Evolutionary conservation across 2,329 filamentous ascomycete genomes (phyloP), one percentile per base, ranked within the genome.

Genomic region (Grosmannia penicillata): DNA sequence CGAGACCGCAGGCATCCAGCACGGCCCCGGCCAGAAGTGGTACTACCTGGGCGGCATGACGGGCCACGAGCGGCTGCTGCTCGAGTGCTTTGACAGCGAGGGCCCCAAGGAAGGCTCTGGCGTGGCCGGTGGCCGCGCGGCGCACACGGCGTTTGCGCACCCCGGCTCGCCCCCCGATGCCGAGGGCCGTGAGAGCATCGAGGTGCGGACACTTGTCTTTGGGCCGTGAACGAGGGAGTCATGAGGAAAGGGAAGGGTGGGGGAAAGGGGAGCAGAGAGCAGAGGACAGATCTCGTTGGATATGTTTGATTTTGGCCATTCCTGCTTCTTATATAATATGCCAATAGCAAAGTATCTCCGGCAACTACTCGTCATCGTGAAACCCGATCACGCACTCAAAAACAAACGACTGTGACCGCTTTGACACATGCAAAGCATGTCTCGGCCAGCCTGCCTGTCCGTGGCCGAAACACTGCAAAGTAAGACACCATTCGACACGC

Each of bases 171-270:
- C 75, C 3, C 60, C 66, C 15, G 80, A 78, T 33, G 83, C 81
- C 5, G 74, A 76, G 45, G 72, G 71, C 0, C 69, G 86, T 47
- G 82, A 93, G 64, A 93, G 85, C 54, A 93, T 95, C 53, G 87
- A 95, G 58, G 82, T 94, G 14, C 70, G 87, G 49, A 77, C 82
- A 26, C 63, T 94, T 56, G 81, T 94, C 0, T 93, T 94, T 66
- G 82, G 80, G 1, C 63, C 66, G 13, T 70, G 45, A 60, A 15
- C 10, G 13, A 9, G 22, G 8, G 17, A 17, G 17, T 14, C 4
- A 13, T 18, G 19, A 29, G 14, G 4, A n/a, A 14, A 29, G 10
- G 27, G n/a, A n/a, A 4, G 10, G 17, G n/a, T 28, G n/a, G 8
- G 24, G 24, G n/a, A 15, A 15, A 15, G n/a, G 17, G n/a, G n/a